Evolutionary conservation across 148 eudicot species (phyloP).

Genomic region (Spergularia marina): DNA sequence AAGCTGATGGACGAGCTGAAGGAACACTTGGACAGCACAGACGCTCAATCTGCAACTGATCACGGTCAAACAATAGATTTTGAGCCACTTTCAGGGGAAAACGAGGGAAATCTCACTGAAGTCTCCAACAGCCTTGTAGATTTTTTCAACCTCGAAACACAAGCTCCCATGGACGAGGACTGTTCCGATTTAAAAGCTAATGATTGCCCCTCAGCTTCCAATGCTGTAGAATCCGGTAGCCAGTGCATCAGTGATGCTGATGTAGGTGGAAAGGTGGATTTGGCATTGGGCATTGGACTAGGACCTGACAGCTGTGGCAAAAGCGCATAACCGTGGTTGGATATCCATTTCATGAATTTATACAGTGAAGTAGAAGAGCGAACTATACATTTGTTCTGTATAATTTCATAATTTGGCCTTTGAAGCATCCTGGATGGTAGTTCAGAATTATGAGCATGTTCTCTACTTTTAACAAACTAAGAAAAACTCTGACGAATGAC

Average conservation of each 20-base stretch:
- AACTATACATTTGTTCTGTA: background rate
- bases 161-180: background rate
- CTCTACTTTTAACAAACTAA: too few species aligned
- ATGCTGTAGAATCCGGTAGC: background rate
- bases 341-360: background rate
- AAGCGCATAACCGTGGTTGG: background rate
- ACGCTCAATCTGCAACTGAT: background rate
- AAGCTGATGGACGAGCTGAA: conserved; percentile 36
- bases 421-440: too few species aligned
- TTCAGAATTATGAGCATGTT: too few species aligned
- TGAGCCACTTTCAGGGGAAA: background rate
- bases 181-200: background rate
- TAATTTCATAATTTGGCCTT: too few species aligned
- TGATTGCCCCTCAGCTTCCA: conserved; percentile 1
- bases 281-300: conserved; percentile 6
- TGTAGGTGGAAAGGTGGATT: background rate
- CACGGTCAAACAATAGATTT: background rate
- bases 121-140: background rate
- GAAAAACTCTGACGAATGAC: too few species aligned
- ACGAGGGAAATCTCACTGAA: background rate
- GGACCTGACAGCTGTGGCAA: background rate
- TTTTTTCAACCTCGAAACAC: conserved; percentile 10
- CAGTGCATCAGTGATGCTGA: background rate
- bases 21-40: background rate
- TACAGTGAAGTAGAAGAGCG: too few species aligned